Base-by-base conservation (phyloP, 2,329 filamentous ascomycete species). In the Colletotrichum eleusines region DNA sequence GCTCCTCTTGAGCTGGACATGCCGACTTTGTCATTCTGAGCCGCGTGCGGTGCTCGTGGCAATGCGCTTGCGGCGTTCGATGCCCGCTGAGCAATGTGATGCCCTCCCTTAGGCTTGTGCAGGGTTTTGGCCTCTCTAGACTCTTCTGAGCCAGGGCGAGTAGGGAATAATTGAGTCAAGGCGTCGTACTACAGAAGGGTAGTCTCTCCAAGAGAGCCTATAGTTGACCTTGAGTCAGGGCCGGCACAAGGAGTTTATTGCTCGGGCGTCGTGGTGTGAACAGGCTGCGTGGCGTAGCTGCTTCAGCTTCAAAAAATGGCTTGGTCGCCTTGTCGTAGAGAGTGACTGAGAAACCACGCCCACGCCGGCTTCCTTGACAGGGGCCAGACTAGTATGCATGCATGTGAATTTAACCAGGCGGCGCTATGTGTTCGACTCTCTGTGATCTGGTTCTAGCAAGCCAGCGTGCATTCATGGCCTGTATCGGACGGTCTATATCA, bases 1-100 rank as follows among this genome's bases (percentile, higher is more conserved):
- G 23, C 38, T 63, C n/a, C 28, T 33, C 33, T 23, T 31, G 48
- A 33, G 12, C 35, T 35, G 48, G 46, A 63, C 51, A 51, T 51
- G 35, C 46, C 33, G 31, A 50, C n/a, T 18, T 12, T 31, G 26
- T 26, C 48, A n/a, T 28, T 42, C 5, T n/a, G 60, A 48, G 48
- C 23, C 23, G 8, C 35, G 2, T n/a, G 6, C 42, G 48, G 3
- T 42, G 26, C 50, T 40, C 23, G 53, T 23, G 16, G n/a, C 8
- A 35, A 51, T 31, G 59, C 33, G 28, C 31, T n/a, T 18, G 16
- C 11, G 18, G 16, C 50, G 18, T 14, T n/a, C 5, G 58, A 50
- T 4, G 28, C 4, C 7, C 16, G 31, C 42, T 31, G 14, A 28
- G 14, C 20, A 38, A 50, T 33, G 7, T 2, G 8, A n/a, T 6